Percentiles rank a stretch among this genome's conserved stretches.
These are phyloP conservation scores for Suillus brevipes DNA, from an alignment of 768 basidiomycete genomes.

Conservation along the genomic window DNA sequence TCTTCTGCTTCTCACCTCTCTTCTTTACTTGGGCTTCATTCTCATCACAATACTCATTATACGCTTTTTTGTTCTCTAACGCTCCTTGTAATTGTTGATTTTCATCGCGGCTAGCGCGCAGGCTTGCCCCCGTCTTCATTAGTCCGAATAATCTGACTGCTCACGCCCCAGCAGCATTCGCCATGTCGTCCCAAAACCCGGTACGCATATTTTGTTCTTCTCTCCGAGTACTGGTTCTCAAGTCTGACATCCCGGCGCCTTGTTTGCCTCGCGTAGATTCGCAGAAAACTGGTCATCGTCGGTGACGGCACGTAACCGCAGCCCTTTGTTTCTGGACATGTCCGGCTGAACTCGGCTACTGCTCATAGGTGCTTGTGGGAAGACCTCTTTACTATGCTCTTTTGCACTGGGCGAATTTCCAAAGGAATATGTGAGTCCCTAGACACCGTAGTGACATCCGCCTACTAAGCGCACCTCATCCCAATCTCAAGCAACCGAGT, in stretches of 20 bases:
- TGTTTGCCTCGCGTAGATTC: conserved; percentile 56
- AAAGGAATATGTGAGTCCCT: conserved; percentile 82
- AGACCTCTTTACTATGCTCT: conserved; percentile 87
- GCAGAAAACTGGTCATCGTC: conserved; percentile 94
- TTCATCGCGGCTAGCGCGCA: conserved; percentile 9
- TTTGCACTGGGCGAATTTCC: conserved; percentile 95
- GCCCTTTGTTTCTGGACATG: conserved; percentile 10
- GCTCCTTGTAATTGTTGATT: conserved; percentile 13
- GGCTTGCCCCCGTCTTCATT: conserved; percentile 15
- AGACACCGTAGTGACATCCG: conserved; percentile 9
- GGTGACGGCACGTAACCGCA: conserved; percentile 76
- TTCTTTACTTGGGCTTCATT: conserved; percentile 10
- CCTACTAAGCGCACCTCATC: conserved; percentile 11
- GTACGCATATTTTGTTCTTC: conserved; percentile 39
- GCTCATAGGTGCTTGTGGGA: conserved; percentile 87
- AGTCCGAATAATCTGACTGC: conserved; percentile 18
- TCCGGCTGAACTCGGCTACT: conserved; percentile 18
- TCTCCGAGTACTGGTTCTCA: conserved; percentile 4
- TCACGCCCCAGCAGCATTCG: conserved; percentile 17
- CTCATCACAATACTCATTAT: conserved; percentile 13
- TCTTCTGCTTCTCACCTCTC: conserved; percentile 14
- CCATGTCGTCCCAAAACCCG: conserved; percentile 58
- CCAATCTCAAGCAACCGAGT: conserved; percentile 47
- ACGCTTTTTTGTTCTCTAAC: conserved; percentile 11
- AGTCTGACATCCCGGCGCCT: conserved; percentile 8